phyloP scores from a whole-genome alignment of 2,329 filamentous ascomycete species.

The Paraconiothyrium brasiliense region DNA sequence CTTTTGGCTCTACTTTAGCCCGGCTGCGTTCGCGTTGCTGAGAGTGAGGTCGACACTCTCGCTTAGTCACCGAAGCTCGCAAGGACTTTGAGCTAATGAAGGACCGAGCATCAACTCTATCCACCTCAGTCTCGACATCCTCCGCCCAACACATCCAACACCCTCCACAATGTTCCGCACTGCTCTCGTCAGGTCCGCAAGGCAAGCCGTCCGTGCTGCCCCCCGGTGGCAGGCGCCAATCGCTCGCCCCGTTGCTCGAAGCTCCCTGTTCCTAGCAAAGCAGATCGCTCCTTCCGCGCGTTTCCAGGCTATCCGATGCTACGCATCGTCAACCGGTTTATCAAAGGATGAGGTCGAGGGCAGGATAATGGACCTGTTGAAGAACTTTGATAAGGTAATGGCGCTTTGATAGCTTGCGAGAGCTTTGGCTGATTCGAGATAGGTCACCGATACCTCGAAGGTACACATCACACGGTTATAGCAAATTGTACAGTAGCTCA shows the following conservation, averaged over 20 bases:
- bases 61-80: slow-evolving; percentile 10
- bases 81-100: slow-evolving; percentile 13
- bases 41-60: slow-evolving; percentile 7
- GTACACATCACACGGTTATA: slow-evolving; percentile 48
- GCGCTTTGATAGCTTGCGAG: slow-evolving; percentile 28
- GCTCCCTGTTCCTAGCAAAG: slow-evolving; percentile 69
- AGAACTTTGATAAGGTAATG: slow-evolving; percentile 95
- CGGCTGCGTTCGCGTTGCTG: background rate
- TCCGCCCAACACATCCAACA: slow-evolving; percentile 30
- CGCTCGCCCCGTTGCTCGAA: slow-evolving; percentile 68
- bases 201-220: slow-evolving; percentile 57
- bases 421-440: slow-evolving; percentile 40
- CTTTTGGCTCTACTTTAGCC: background rate
- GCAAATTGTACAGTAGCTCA: slow-evolving; percentile 31
- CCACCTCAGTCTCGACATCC: slow-evolving; percentile 35
- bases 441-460: slow-evolving; percentile 72
- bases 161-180: slow-evolving; percentile 83
- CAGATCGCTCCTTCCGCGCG: slow-evolving; percentile 69
- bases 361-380: slow-evolving; percentile 89
- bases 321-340: slow-evolving; percentile 83
- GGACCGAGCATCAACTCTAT: slow-evolving; percentile 34
- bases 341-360: slow-evolving; percentile 87
- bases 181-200: slow-evolving; percentile 80
- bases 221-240: slow-evolving; percentile 57
- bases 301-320: slow-evolving; percentile 79